These are phyloP conservation scores for Pichia inconspicua DNA, from an alignment of 1,139 yeast species.

Conservation along the genomic window DNA sequence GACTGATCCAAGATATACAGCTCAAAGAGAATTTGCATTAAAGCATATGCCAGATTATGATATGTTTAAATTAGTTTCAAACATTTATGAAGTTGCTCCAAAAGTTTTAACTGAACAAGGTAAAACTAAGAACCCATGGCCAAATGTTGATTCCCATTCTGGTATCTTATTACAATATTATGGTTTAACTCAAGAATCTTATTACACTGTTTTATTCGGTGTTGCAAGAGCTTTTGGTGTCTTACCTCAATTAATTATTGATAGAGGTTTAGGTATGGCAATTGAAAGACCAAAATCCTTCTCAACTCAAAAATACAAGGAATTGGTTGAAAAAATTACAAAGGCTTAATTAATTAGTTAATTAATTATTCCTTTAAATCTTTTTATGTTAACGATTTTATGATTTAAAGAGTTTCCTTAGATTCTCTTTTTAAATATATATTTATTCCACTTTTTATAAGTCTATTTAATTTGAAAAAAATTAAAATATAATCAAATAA, in stretches of 20 bases:
- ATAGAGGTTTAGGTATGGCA: constrained; percentile 91
- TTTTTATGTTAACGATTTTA: background rate
- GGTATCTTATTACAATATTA: constrained; percentile 96
- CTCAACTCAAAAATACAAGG: constrained; percentile 65
- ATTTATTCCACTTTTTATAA: background rate
- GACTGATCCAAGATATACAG: constrained; percentile 96
- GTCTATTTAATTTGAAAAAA: background rate
- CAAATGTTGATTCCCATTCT: constrained; percentile 96
- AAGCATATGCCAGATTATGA: constrained; percentile 97
- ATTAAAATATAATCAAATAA: background rate
- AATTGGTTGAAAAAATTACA: constrained; percentile 39
- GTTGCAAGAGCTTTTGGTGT: constrained; percentile 98
- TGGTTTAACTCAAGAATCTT: constrained; percentile 90
- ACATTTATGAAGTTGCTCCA: constrained; percentile 93
- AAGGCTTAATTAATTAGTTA: constrained; percentile 9
- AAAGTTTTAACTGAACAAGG: constrained; percentile 93
- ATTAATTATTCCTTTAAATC: background rate
- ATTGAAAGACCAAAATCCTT: constrained; percentile 97
- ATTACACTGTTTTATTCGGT: constrained; percentile 97
- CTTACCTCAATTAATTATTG: constrained; percentile 91
- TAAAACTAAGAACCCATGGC: constrained; percentile 98
- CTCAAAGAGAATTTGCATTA: constrained; percentile 93
- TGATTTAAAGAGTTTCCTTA: background rate
- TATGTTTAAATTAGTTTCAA: constrained; percentile 80
- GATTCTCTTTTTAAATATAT: background rate